Evolutionary conservation across 495 filamentous ascomycete genomes (phyloP), one percentile per base, ranked within the genome.

Genomic region (Aspergillus panamensis): DNA sequence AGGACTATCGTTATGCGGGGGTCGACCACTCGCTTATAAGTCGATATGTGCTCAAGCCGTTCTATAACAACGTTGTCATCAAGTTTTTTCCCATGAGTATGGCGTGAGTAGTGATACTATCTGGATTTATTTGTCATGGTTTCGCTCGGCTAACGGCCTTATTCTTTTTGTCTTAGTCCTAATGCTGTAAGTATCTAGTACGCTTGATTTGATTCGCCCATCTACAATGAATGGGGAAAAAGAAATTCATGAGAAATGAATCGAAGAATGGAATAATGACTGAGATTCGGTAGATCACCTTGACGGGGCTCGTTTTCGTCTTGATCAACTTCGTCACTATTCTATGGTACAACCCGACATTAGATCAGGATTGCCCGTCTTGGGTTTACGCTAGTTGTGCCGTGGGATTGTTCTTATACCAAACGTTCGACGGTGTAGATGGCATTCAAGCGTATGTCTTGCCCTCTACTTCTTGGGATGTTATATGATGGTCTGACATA

Each of bases 391-490:
- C 85, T 51, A 87, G 84, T 60, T 98, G 91, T 86, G 85, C 95
- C 19, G 74, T 88, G 47, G 94, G 94, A 2, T 73, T 98, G 62
- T 96, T 97, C 69, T 73, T 98, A 33, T 98, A 98, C 68, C 94
- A 98, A 80, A 98, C 94, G 1, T 97, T 97, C 72, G 94, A 98
- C 74, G 94, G 93, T 6, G 90, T 96, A 51, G 94, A 98, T 76
- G 94, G 94, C 43, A 83, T 90, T 35, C 94, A 98, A 69, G 94
- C 94, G 82, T 89, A 82, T 51, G 87, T 79, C 53, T 45, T 37
- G 35, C 16, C 33, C 37, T 40, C 21, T 20, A 31, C 44, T 48
- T 33, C 12, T 30, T 31, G 17, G 9, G 1, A 1, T 42, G n/a
- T 47, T 19, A 19, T 48, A 20, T 50, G 33, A 37, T 16, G 10